These are phyloP conservation scores for Jatropha curcas DNA, from an alignment of 345 rosid genomes.

Conservation along the genomic window DNA sequence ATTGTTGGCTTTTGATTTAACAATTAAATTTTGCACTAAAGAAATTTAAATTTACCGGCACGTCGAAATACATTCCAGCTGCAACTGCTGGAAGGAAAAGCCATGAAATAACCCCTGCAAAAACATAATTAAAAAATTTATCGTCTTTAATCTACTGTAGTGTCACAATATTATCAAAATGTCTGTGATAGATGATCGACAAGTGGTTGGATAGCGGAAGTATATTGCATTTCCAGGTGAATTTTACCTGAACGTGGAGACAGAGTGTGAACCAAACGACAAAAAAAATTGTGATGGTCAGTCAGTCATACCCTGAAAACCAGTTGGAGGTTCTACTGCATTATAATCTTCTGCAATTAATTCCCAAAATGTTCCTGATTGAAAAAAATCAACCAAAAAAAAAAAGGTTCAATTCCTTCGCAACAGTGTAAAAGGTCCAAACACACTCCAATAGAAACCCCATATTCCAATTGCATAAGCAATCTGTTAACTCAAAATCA, in stretches of 20 bases:
- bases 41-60: slow-evolving; percentile 49
- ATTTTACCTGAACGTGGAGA: too few relatives aligned
- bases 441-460: too few relatives aligned
- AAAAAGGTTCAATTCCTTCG: neutral
- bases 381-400: neutral
- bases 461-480: too few relatives aligned
- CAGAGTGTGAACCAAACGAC: too few relatives aligned
- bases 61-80: slow-evolving; percentile 65
- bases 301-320: slow-evolving; percentile 61
- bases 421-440: too few relatives aligned
- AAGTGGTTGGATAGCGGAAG: too few relatives aligned
- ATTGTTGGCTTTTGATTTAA: too few relatives aligned
- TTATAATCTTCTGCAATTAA: slow-evolving; percentile 58
- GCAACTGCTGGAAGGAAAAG: slow-evolving; percentile 84
- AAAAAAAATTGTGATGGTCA: neutral
- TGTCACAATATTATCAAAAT: too few relatives aligned
- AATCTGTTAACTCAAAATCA: too few relatives aligned
- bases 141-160: too few relatives aligned
- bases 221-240: too few relatives aligned
- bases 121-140: slow-evolving; percentile 6
- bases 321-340: slow-evolving; percentile 66
- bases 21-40: neutral
- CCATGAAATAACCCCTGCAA: slow-evolving; percentile 73
- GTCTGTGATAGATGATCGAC: too few relatives aligned
- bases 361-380: slow-evolving; percentile 70